Evolutionary conservation across 2,329 filamentous ascomycete species (phyloP).

Genomic region (Sarocladium kiliense): DNA sequence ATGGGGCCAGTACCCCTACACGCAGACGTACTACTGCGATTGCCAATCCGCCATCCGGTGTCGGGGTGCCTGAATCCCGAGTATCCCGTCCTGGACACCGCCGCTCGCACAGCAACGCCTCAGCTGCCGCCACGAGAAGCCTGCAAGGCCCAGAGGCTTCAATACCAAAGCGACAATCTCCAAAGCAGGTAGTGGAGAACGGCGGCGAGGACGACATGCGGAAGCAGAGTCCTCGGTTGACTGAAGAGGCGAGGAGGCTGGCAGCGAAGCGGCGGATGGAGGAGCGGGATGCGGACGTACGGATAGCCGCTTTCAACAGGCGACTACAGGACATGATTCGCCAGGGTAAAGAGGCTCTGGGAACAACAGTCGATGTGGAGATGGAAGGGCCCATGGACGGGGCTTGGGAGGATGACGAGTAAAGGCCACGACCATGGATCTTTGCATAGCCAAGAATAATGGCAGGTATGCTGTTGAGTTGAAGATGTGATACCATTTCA

Average conservation of each 20-base stretch:
- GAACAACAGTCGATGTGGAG: slow-evolving; percentile 64
- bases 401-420: slow-evolving; percentile 37
- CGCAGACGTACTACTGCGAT: slow-evolving; percentile 9
- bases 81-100: slow-evolving; percentile 25
- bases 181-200: not conserved
- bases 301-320: slow-evolving; percentile 73
- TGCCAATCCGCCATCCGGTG: not conserved
- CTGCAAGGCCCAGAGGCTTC: slow-evolving; percentile 8
- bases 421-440: no score
- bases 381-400: slow-evolving; percentile 27
- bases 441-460: no score
- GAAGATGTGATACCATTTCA: not conserved
- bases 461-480: no score
- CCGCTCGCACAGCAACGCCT: slow-evolving; percentile 40
- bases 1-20: slow-evolving; percentile 9
- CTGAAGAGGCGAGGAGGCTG: slow-evolving; percentile 66
- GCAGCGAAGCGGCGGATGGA: slow-evolving; percentile 67
- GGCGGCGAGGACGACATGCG: slow-evolving; percentile 14
- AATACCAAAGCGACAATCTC: not conserved
- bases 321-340: slow-evolving; percentile 81
- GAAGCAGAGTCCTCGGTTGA: slow-evolving; percentile 41
- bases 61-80: not conserved
- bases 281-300: slow-evolving; percentile 73
- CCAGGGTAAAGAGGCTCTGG: slow-evolving; percentile 82
- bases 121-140: slow-evolving; percentile 31